Evolutionary conservation across 139 green algal species (phyloP).

Genomic region (Tetraselmis striata): DNA sequence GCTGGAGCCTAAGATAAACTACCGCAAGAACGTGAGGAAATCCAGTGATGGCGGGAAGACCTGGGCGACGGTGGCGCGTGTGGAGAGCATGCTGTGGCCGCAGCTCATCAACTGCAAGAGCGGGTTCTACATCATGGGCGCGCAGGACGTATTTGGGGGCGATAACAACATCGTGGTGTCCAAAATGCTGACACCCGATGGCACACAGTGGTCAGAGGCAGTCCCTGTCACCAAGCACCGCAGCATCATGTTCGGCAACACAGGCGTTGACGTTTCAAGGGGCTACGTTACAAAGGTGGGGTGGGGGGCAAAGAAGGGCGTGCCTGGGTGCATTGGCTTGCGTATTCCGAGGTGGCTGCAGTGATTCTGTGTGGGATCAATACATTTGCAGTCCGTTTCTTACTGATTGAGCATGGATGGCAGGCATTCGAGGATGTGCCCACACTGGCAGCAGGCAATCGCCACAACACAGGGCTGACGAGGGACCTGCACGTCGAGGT

Average conservation of each 20-base stretch:
- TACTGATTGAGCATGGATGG: no score
- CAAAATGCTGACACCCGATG: constrained; percentile 8
- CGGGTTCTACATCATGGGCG: constrained; percentile 25
- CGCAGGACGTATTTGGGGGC: constrained; percentile 13
- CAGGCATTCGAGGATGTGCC: constrained; percentile 26
- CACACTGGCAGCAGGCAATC: background rate
- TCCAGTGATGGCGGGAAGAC: background rate
- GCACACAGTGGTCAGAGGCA: constrained; percentile 4
- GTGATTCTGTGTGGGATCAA: no score
- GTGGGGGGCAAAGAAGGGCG: no score
- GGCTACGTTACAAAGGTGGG: constrained; percentile 25
- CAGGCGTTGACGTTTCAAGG: constrained; percentile 17
- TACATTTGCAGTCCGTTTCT: no score
- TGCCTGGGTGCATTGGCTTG: no score
- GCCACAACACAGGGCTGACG: background rate
- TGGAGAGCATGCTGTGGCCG: background rate
- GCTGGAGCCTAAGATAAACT: background rate
- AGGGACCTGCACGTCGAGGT: background rate
- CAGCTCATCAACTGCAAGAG: background rate
- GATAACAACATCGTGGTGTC: constrained; percentile 30
- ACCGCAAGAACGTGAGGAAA: background rate
- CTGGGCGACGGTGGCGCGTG: background rate
- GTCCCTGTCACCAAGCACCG: background rate
- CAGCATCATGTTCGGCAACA: constrained; percentile 24
- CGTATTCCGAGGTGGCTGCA: no score